Evolutionary conservation across 345 rosid species (phyloP), one percentile per base, ranked within the genome.

Genomic region (Arabidopsis suecica): DNA sequence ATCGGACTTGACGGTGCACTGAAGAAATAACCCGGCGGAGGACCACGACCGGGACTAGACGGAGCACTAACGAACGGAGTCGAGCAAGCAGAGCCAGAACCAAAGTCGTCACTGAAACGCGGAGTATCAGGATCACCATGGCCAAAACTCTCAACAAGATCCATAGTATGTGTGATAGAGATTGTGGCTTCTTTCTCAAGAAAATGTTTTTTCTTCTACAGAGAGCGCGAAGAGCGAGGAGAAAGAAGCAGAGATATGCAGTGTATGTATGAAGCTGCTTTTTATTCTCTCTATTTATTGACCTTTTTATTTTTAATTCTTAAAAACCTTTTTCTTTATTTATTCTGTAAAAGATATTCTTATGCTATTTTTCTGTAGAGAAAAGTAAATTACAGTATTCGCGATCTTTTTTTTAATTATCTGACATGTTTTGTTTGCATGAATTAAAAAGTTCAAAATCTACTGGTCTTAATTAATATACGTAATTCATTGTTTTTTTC

Each of bases 31-130:
- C 97, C 90, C 0, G 85, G 85, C 3, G 28, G 74, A 73, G 53
- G 80, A 47, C 41, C 85, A 25, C 93, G 89, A 37, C 93, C 93
- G 23, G 99, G 99, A 77, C 97, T 92, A 0, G 99, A 95, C 25
- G 99, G 99, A 23, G 97, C 99, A 58, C 97, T 90, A 12, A 91
- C 99, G 75, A 88, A 95, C 9, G 99, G 99, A 13, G 99, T 88
- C n/a, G 99, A 95, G 75, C 96, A 92, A 68, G 85, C 75, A 3
- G 82, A 79, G 47, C 68, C 56, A 32, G 61, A 57, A 42, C 33
- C 79, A 23, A 62, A 28, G 53, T 74, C 82, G 30, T 73, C 81
- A 20, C 74, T 78, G 51, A 66, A 78, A 65, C 73, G 77, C 48
- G 73, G 73, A 69, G 72, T 63, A 5, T 76, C 80, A 3, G 57